Evolutionary conservation across 176 grass and related monocot species (phyloP).

Genomic region (Dactylis glomerata): DNA sequence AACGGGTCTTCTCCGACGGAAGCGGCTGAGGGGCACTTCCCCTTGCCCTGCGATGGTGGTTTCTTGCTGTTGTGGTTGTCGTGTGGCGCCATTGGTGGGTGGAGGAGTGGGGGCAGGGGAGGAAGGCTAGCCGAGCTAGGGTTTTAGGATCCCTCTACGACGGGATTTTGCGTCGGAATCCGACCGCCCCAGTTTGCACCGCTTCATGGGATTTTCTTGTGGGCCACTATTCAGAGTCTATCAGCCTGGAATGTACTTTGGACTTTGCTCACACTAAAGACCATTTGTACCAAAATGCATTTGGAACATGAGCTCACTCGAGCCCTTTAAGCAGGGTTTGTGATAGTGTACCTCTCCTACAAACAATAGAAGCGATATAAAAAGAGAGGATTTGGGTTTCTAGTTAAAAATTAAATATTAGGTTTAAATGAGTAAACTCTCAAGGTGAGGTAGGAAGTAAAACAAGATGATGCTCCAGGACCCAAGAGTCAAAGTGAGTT

Average conservation of each 20-base stretch:
- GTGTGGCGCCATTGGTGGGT: constrained; percentile 14
- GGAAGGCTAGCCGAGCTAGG: background rate
- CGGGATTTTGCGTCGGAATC: background rate
- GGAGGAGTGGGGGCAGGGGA: background rate
- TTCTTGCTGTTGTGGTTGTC: constrained; percentile 12
- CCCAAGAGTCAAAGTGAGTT: too few species aligned
- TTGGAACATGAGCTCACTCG: too few species aligned
- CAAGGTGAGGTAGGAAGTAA: too few species aligned
- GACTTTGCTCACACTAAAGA: background rate
- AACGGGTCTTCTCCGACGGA: constrained; percentile 33
- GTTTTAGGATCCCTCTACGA: background rate
- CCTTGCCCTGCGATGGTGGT: background rate
- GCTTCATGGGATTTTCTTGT: background rate
- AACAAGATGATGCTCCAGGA: too few species aligned
- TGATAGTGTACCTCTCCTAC: too few species aligned
- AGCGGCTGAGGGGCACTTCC: background rate
- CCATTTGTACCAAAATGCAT: too few species aligned
- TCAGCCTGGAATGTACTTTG: background rate
- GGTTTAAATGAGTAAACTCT: too few species aligned
- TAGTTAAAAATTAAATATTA: too few species aligned
- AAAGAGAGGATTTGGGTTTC: too few species aligned
- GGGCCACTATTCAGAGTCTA: background rate
- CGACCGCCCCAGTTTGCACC: background rate
- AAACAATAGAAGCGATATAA: too few species aligned
- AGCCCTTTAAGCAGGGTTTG: too few species aligned